These are phyloP conservation scores for Apocynum venetum DNA, from an alignment of 257 asterid genomes.

Conservation along the genomic window DNA sequence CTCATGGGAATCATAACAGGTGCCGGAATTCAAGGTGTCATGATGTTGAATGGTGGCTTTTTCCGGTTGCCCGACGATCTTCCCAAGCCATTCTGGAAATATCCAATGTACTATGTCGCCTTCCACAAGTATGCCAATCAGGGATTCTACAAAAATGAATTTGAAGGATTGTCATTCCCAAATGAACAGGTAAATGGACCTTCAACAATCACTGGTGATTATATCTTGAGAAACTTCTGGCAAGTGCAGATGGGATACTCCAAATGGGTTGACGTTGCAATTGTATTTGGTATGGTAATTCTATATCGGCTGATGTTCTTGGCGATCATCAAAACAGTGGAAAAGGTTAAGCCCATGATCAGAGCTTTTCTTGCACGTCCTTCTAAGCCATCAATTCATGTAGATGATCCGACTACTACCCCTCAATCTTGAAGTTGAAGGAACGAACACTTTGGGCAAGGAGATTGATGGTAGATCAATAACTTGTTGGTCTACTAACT, in stretches of 20 bases:
- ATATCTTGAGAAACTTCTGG: not conserved
- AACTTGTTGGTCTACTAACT: no score
- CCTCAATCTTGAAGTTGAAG: slow-evolving; percentile 2
- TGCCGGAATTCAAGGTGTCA: no score
- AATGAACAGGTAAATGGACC: not conserved
- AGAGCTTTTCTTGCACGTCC: slow-evolving; percentile 14
- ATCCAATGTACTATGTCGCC: no score
- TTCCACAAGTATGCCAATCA: no score
- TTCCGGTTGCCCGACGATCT: slow-evolving; percentile 14
- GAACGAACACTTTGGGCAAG: no score
- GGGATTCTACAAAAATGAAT: no score
- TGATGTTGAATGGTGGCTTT: slow-evolving; percentile 5
- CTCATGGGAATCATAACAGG: no score
- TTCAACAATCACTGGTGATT: not conserved
- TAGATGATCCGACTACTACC: not conserved
- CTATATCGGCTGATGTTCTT: not conserved
- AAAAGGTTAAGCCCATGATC: not conserved
- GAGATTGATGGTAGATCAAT: no score
- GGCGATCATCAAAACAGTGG: not conserved
- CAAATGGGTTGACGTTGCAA: slow-evolving; percentile 7
- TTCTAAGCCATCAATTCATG: slow-evolving; percentile 1
- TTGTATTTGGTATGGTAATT: not conserved
- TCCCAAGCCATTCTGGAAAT: not conserved
- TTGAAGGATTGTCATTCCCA: slow-evolving; percentile 3
- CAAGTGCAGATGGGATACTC: slow-evolving; percentile 14